Conservation (phyloP, 2,329 filamentous ascomycete genomes). For the Ophiosphaerella korrae region DNA sequence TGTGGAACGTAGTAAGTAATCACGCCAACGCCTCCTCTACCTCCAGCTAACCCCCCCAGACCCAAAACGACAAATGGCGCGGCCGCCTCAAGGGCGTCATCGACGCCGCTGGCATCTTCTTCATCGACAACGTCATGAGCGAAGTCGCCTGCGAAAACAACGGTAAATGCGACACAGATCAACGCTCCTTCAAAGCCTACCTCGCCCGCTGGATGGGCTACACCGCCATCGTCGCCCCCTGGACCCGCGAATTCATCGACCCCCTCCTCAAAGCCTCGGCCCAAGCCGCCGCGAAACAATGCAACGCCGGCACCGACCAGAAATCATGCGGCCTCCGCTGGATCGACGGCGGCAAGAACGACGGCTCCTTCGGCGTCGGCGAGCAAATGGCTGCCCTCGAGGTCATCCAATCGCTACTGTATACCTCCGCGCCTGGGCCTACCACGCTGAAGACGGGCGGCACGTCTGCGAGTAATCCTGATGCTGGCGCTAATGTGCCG, state of each 20-base stretch:
- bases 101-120: constrained; percentile 50
- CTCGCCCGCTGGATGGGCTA: constrained; percentile 51
- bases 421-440: constrained; percentile 35
- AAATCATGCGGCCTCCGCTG: constrained; percentile 55
- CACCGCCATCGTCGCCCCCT: constrained; percentile 48
- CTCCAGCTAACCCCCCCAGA: constrained; percentile 25
- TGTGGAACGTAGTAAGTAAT: constrained; percentile 54
- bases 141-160: constrained; percentile 55
- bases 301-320: constrained; percentile 55
- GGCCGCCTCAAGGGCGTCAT: constrained; percentile 41
- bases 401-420: constrained; percentile 56
- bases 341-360: constrained; percentile 49
- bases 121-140: constrained; percentile 52
- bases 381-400: constrained; percentile 66
- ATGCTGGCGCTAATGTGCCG: constrained; percentile 42
- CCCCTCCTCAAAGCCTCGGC: constrained; percentile 61
- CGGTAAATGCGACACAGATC: constrained; percentile 54
- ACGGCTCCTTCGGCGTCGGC: constrained; percentile 59
- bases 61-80: constrained; percentile 41
- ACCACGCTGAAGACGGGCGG: constrained; percentile 59
- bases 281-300: constrained; percentile 60
- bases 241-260: constrained; percentile 50
- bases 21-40: background rate
- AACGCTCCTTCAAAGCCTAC: constrained; percentile 55
- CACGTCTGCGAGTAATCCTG: constrained; percentile 55